Base-by-base conservation (phyloP, 805 yeast genomes). In the Lipomyces sp. region DNA sequence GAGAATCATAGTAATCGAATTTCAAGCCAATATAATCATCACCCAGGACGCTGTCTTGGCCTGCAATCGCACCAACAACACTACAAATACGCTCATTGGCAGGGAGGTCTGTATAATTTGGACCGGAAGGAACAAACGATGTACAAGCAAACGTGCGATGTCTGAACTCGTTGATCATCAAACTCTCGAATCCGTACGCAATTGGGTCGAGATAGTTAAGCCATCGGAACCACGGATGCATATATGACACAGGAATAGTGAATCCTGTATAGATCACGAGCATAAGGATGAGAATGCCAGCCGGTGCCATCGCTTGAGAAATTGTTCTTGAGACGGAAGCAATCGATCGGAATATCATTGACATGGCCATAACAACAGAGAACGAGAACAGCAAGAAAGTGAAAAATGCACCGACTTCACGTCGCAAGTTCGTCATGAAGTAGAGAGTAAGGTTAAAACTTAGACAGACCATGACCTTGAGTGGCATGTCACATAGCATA, bases 251-350 rank as follows among this genome's bases (percentile, higher is more conserved):
- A 4, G 85, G 86, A 55, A 73, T 64, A 13, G 72, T 69, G 60
- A 80, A 86, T 34, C 91, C 90, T n/a, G 90, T 83, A 76, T 88
- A 89, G 69, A 86, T 78, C 32, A 83, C 79, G 66, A 85, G 73
- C 3, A 81, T 79, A 69, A 88, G 75, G 74, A 87, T 77, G 30
- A 81, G 69, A 15, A 87, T 69, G 77, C 90, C 89, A 8, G 87
- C 85, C 33, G 87, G 73, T 24, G 87, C 82, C 79, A 85, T 86
- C 2, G 92, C 92, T 53, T 81, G 79, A n/a, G 85, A 78, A 53
- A 85, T 75, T 11, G 82, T 78, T 34, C 84, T 82, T 59, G 84
- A 77, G 29, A 82, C 64, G 0, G 89, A 79, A 29, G 90, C 87
- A 63, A 86, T 75, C 69, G 84, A 75, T 29, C 84, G 80, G 78